Evolutionary conservation across 2,329 filamentous ascomycete species (phyloP).

Genomic region (Apiospora rasikravindrae): DNA sequence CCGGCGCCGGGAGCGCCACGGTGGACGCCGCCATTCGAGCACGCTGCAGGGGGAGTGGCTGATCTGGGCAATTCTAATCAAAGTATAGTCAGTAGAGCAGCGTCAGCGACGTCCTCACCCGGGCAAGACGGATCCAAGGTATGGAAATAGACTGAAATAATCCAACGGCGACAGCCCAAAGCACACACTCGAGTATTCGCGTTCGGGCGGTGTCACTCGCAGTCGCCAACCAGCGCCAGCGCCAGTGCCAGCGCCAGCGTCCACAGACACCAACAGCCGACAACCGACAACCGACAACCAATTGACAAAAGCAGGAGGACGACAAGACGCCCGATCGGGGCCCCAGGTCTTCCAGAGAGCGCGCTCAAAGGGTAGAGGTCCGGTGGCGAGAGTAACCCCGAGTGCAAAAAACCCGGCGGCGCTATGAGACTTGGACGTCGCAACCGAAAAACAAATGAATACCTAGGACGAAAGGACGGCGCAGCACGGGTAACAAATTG

Average conservation of each 20-base stretch:
- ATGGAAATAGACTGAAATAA: not conserved
- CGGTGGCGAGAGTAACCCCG: not conserved
- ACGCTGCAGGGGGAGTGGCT: not conserved
- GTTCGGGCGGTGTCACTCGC: not conserved
- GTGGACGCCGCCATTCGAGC: not conserved
- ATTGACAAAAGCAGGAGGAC: not conserved
- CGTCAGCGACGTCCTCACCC: not conserved
- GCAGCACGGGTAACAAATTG: no score
- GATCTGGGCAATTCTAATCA: not conserved
- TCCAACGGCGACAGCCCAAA: not conserved
- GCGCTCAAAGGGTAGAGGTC: not conserved
- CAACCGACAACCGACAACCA: not conserved
- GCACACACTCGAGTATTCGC: not conserved
- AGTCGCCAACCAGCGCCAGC: not conserved
- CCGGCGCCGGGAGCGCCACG: not conserved
- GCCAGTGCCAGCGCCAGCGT: not conserved
- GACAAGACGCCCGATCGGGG: not conserved
- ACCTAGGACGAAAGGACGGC: not conserved
- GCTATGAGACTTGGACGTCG: not conserved
- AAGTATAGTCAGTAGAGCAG: not conserved
- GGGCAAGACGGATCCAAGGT: not conserved
- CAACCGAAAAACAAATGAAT: not conserved
- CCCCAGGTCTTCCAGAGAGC: conserved; percentile 1
- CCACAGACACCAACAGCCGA: not conserved
- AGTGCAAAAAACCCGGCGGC: not conserved